Evolutionary conservation across 371 early-diverging fungal species (phyloP).

Genomic region (Zancudomyces culisetae): DNA sequence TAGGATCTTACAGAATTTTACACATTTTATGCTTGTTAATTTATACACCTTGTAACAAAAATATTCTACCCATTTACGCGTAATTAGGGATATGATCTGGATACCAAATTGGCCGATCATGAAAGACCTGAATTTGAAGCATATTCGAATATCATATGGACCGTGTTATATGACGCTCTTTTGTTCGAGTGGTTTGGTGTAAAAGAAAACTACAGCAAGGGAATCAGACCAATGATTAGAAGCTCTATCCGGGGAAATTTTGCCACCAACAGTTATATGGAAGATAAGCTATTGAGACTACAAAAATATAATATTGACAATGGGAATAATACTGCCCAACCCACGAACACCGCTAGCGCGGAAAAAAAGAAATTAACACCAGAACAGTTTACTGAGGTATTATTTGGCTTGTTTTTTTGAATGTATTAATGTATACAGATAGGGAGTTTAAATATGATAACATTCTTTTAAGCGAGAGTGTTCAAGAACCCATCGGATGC

Average conservation of each 20-base stretch:
- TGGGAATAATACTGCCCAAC: conserved; percentile 36
- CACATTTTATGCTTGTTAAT: not conserved
- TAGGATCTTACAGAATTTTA: too few relatives aligned
- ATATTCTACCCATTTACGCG: conserved; percentile 6
- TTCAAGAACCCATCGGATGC: too few relatives aligned
- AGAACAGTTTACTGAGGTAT: not conserved
- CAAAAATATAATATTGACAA: too few relatives aligned
- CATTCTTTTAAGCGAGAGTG: not conserved
- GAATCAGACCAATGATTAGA: conserved; percentile 37
- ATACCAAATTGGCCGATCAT: conserved; percentile 8
- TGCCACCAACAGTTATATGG: too few relatives aligned
- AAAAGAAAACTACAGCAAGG: conserved; percentile 40
- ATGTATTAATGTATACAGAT: too few relatives aligned
- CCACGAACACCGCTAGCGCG: conserved; percentile 33
- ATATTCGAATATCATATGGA: conserved; percentile 15
- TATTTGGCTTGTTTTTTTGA: not conserved
- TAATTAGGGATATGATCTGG: conserved; percentile 12
- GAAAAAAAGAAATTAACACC: conserved; percentile 27
- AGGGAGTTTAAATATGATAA: not conserved
- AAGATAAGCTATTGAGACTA: conserved; percentile 34
- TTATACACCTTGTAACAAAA: not conserved
- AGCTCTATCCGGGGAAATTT: too few relatives aligned
- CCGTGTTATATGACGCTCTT: conserved; percentile 12
- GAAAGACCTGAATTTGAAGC: conserved; percentile 13
- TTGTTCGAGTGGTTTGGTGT: conserved; percentile 48